phyloP scores from a whole-genome alignment of 768 basidiomycete species.

The Rhodotorula babjevae region DNA sequence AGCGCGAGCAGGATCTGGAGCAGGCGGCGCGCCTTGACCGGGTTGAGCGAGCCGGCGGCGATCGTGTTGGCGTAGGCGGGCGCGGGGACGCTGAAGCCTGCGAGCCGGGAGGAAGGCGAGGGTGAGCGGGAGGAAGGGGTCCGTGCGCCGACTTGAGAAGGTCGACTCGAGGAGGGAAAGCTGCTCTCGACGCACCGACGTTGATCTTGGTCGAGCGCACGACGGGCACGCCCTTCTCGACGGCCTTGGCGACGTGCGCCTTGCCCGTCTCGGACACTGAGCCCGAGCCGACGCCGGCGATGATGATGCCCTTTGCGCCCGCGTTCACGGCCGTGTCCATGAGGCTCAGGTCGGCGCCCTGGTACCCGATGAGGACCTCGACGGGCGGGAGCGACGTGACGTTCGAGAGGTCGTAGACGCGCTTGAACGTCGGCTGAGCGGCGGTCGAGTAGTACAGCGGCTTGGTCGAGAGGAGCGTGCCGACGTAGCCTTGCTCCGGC shows the following conservation, averaged over 20 bases:
- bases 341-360: constrained; percentile 16
- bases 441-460: constrained; percentile 36
- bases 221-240: constrained; percentile 12
- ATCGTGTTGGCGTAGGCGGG: background rate
- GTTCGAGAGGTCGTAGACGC: constrained; percentile 31
- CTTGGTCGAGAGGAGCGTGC: constrained; percentile 34
- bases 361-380: constrained; percentile 35
- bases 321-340: constrained; percentile 9
- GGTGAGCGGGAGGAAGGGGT: background rate
- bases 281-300: constrained; percentile 13
- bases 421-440: constrained; percentile 41
- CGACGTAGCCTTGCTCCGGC: constrained; percentile 45
- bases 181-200: background rate
- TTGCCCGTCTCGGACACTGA: background rate
- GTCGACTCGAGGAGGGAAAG: background rate
- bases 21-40: constrained; percentile 29
- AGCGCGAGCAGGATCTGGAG: constrained; percentile 26
- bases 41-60: constrained; percentile 25
- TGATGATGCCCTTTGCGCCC: constrained; percentile 28
- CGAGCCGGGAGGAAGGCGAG: too few relatives aligned
- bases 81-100: constrained; percentile 6
- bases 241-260: background rate
- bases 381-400: constrained; percentile 34
- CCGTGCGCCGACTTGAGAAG: too few relatives aligned
- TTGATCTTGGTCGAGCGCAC: constrained; percentile 26